Percentiles rank a stretch among this genome's conserved stretches.
These are phyloP conservation scores for Calocybe gambosa DNA, from an alignment of 1,284 basidiomycete genomes.

Conservation along the genomic window DNA sequence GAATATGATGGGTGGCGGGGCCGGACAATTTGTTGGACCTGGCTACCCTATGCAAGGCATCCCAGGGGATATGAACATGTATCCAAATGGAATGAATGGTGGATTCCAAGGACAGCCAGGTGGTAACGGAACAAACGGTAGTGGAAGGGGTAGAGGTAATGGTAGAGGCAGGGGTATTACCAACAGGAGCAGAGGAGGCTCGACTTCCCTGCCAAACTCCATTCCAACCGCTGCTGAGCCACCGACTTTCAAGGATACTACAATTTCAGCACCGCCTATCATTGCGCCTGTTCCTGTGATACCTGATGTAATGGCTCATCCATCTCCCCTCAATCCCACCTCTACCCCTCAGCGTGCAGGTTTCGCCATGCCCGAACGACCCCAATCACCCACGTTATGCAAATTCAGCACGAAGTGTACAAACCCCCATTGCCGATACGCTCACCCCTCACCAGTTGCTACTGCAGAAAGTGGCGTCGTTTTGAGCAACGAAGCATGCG, in stretches of 20 bases:
- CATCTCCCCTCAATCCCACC: conserved; percentile 20
- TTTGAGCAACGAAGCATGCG: conserved; percentile 84
- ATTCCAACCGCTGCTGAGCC: conserved; percentile 14
- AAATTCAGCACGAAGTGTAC: conserved; percentile 87
- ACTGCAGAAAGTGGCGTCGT: conserved; percentile 91
- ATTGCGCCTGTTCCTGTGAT: conserved; percentile 28
- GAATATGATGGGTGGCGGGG: conserved; percentile 59
- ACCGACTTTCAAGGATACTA: conserved; percentile 21
- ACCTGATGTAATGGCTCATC: conserved; percentile 21
- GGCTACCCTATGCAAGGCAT: conserved; percentile 56
- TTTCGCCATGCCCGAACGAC: conserved; percentile 64
- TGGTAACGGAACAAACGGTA: conserved; percentile 20
- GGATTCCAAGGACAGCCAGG: conserved; percentile 32
- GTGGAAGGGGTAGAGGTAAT: conserved; percentile 31
- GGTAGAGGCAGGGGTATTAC: conserved; percentile 27
- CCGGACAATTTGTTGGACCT: conserved; percentile 44
- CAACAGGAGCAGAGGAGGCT: conserved; percentile 29
- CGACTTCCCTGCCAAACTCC: conserved; percentile 14
- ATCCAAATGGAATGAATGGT: conserved; percentile 35
- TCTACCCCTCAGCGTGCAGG: conserved; percentile 30
- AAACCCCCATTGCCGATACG: conserved; percentile 81
- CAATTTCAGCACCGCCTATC: conserved; percentile 23
- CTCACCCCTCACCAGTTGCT: conserved; percentile 89
- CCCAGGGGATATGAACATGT: conserved; percentile 50
- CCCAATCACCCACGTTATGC: conserved; percentile 82